A percentile compares a stretch with the other conserved stretches of the same genome.
phyloP scores from a whole-genome alignment of 2,329 filamentous ascomycete genomes.

The Diaporthe vaccinii region DNA sequence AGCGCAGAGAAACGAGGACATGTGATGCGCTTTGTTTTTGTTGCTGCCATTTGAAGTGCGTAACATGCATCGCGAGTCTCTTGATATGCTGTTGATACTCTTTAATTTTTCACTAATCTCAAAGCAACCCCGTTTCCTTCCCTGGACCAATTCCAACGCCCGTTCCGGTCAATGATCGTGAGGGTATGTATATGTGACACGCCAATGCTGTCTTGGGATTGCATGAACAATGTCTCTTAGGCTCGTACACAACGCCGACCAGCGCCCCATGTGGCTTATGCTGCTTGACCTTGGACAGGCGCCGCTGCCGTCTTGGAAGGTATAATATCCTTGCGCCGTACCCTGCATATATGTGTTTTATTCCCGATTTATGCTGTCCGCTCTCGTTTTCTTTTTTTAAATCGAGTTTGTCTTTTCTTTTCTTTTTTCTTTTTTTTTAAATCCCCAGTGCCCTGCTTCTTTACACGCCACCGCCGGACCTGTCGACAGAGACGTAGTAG shows the following conservation, averaged over 20 bases:
- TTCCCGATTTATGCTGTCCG: neutral
- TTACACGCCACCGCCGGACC: constrained; percentile 62
- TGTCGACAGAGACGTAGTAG: constrained; percentile 65
- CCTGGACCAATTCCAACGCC: neutral
- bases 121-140: neutral
- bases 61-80: neutral
- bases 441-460: neutral
- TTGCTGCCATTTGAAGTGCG: constrained; percentile 1
- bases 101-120: neutral
- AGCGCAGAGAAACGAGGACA: constrained; percentile 9
- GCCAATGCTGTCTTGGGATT: neutral
- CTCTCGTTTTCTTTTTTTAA: too few relatives aligned
- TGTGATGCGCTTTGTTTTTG: neutral
- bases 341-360: neutral
- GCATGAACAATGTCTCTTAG: neutral
- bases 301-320: neutral
- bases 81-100: neutral
- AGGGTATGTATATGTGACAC: neutral
- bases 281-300: neutral
- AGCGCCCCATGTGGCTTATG: neutral
- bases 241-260: constrained; percentile 9
- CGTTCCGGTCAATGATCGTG: neutral
- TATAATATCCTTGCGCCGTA: constrained; percentile 3
- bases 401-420: neutral
- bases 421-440: neutral